A percentile compares a stretch with the other conserved stretches of the same genome.
These are phyloP conservation scores for Fraxinus dipetala DNA, from an alignment of 305 asterid genomes.

Conservation along the genomic window DNA sequence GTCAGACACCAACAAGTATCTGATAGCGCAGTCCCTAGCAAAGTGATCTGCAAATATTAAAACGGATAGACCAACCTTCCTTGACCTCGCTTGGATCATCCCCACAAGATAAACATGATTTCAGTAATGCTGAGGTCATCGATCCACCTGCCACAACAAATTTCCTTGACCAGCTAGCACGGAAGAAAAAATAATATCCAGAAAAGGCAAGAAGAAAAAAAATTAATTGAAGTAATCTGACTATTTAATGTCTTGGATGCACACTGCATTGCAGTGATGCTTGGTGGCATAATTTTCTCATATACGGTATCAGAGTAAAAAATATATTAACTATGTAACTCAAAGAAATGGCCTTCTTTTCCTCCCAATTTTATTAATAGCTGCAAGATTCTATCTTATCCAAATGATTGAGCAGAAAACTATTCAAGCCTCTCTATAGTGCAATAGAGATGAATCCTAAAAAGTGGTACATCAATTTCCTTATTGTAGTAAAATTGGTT, in stretches of 20 bases:
- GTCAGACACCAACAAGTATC: neutral
- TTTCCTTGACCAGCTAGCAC: conserved; percentile 15
- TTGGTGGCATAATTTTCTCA: neutral
- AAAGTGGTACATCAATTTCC: neutral
- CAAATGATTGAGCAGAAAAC: neutral
- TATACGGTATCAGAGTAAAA: neutral
- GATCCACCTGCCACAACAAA: conserved; percentile 61
- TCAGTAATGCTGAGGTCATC: conserved; percentile 48
- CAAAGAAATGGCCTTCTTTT: neutral
- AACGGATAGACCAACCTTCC: conserved; percentile 51
- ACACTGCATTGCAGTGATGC: neutral
- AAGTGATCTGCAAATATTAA: neutral
- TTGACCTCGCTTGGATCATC: conserved; percentile 79
- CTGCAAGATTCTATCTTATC: neutral
- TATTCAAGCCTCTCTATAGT: neutral
- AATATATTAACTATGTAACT: neutral
- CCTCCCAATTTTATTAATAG: neutral
- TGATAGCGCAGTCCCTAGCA: neutral
- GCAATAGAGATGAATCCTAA: neutral
- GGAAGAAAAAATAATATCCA: neutral
- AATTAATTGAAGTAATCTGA: neutral
- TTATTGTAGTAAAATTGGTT: neutral
- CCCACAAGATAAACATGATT: conserved; percentile 86
- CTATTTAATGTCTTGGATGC: neutral
- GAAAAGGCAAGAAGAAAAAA: neutral